Percentiles rank a stretch among this genome's conserved stretches.
These are phyloP conservation scores for Wallacemonas sp. DNA, from an alignment of 208 protist species.

Conservation along the genomic window DNA sequence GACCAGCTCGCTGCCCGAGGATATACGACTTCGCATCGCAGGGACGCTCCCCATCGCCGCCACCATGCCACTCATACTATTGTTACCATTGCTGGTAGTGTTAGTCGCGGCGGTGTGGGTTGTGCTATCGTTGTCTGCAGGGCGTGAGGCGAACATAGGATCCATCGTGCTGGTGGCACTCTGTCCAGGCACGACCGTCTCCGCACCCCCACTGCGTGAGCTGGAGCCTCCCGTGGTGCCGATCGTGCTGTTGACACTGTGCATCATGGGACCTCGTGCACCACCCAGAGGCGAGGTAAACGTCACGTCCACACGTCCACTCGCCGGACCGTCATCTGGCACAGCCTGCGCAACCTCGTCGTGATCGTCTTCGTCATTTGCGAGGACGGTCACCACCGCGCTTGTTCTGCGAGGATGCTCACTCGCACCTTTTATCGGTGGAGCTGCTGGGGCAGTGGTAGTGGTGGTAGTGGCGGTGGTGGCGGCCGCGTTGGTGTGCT, in stretches of 20 bases:
- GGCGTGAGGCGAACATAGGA: background rate
- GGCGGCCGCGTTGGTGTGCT: too few species aligned
- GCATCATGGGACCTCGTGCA: too few species aligned
- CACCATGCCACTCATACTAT: too few species aligned
- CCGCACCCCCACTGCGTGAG: slow-evolving; percentile 5
- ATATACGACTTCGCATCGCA: background rate
- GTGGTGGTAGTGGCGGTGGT: background rate
- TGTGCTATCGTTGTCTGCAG: background rate
- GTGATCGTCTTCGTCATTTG: background rate
- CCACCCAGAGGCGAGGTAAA: too few species aligned
- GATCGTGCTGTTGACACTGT: background rate
- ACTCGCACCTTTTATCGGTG: too few species aligned
- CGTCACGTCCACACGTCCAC: background rate
- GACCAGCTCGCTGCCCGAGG: background rate
- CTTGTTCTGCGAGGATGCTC: background rate
- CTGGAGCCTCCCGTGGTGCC: slow-evolving; percentile 3
- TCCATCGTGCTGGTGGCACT: background rate
- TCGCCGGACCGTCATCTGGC: too few species aligned
- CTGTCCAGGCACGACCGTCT: background rate
- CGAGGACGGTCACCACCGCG: background rate
- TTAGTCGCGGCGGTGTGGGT: background rate
- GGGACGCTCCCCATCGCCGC: background rate
- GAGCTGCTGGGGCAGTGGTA: too few species aligned
- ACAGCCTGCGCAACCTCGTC: too few species aligned
- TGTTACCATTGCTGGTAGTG: background rate